phyloP scores from a whole-genome alignment of 2,329 filamentous ascomycete genomes.

The Diaporthe capsici region DNA sequence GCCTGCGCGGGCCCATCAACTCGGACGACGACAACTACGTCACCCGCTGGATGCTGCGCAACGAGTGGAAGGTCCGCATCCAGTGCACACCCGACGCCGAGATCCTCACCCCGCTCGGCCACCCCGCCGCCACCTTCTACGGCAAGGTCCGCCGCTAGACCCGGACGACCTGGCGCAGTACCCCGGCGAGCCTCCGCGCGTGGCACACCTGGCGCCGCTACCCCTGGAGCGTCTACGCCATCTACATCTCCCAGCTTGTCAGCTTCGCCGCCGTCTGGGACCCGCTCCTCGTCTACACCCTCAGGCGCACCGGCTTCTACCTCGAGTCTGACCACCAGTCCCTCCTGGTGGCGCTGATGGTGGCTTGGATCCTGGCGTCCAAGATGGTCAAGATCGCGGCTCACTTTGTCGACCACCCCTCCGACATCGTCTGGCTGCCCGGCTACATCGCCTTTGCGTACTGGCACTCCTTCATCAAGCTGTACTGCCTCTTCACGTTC shows the following conservation, averaged over 20 bases:
- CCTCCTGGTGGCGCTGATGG: conserved; percentile 40
- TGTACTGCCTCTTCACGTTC: conserved; percentile 68
- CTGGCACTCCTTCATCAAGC: conserved; percentile 69
- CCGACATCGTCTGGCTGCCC: conserved; percentile 65
- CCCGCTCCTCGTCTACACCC: conserved; percentile 53
- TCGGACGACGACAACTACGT: conserved; percentile 75
- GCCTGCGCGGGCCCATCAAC: conserved; percentile 59
- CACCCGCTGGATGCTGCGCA: conserved; percentile 65
- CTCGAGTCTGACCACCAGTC: conserved; percentile 18
- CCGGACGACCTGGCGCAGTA: conserved; percentile 71
- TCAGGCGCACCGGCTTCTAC: conserved; percentile 42
- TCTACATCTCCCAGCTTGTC: conserved; percentile 66
- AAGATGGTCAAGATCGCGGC: conserved; percentile 71
- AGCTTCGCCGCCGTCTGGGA: conserved; percentile 72
- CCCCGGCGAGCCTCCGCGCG: conserved; percentile 61
- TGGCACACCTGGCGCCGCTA: conserved; percentile 57
- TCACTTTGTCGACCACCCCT: conserved; percentile 65
- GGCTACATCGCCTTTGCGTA: conserved; percentile 69
- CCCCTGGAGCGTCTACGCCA: conserved; percentile 68
- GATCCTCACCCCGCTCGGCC: conserved; percentile 68
- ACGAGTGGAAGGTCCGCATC: conserved; percentile 67
- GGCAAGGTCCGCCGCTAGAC: conserved; percentile 70
- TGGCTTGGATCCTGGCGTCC: conserved; percentile 64
- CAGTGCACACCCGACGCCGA: conserved; percentile 64
- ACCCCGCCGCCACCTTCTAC: conserved; percentile 61